These are phyloP conservation scores for Immersiella caudata DNA, from an alignment of 495 filamentous ascomycete species.

Conservation along the genomic window DNA sequence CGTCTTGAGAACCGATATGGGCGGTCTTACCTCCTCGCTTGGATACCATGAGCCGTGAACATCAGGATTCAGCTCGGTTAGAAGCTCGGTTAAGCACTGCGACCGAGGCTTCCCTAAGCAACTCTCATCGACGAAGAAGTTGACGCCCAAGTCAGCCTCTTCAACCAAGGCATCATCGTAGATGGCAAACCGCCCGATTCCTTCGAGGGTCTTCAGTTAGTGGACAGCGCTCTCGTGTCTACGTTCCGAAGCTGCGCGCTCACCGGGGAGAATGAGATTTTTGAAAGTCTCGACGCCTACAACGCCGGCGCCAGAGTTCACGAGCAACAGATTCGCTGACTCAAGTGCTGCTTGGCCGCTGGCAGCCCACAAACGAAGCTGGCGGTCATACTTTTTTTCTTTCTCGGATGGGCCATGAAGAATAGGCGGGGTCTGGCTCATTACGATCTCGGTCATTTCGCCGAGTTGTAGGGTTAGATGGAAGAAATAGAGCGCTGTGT, in stretches of 20 bases:
- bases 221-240: background rate
- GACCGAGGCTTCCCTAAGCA: slow-evolving; percentile 81
- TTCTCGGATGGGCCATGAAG: slow-evolving; percentile 74
- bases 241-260: background rate
- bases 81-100: slow-evolving; percentile 69
- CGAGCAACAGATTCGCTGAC: slow-evolving; percentile 80
- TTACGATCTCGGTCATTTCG: slow-evolving; percentile 52
- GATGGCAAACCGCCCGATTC: slow-evolving; percentile 93
- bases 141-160: slow-evolving; percentile 86
- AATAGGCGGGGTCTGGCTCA: slow-evolving; percentile 54
- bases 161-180: slow-evolving; percentile 76
- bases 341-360: slow-evolving; percentile 90
- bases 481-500: background rate
- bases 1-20: background rate
- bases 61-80: slow-evolving; percentile 95
- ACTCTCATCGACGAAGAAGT: slow-evolving; percentile 89
- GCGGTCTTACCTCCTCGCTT: slow-evolving; percentile 39
- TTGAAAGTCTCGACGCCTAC: slow-evolving; percentile 93
- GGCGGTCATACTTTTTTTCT: slow-evolving; percentile 93
- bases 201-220: slow-evolving; percentile 42
- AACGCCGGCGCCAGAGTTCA: slow-evolving; percentile 81
- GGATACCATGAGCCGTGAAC: slow-evolving; percentile 70
- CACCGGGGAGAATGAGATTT: slow-evolving; percentile 89
- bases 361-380: slow-evolving; percentile 93
- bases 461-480: background rate